phyloP scores from a whole-genome alignment of 164 flowering plant species.

The Nelumbo lutea region DNA sequence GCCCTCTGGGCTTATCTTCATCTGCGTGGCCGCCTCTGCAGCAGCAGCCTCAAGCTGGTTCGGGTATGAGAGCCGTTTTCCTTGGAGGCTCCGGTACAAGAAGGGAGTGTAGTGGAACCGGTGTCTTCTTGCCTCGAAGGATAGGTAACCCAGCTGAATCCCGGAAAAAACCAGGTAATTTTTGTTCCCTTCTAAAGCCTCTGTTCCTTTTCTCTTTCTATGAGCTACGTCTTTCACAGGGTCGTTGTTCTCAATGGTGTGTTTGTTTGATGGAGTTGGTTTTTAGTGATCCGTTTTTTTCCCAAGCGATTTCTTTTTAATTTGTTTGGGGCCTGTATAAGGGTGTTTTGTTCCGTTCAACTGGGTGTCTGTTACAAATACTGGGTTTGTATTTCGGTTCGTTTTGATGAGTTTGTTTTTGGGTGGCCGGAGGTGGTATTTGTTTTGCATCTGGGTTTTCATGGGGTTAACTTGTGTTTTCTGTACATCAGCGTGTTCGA shows the following conservation, averaged over 20 bases:
- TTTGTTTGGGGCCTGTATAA: neutral
- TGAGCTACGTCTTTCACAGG: neutral
- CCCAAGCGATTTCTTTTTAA: neutral
- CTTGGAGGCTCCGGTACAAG: conserved; percentile 39
- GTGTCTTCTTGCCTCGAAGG: conserved; percentile 65
- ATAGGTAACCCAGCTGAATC: conserved; percentile 25
- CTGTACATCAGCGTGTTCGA: conserved; percentile 45
- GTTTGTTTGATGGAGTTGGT: neutral
- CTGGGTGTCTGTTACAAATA: neutral
- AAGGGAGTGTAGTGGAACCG: conserved; percentile 50
- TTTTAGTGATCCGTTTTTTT: neutral
- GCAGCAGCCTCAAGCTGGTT: conserved; percentile 25
- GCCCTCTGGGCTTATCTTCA: conserved; percentile 34
- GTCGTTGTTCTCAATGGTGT: neutral
- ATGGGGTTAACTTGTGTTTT: neutral
- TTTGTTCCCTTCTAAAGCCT: neutral
- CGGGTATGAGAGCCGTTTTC: conserved; percentile 54
- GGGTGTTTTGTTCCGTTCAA: neutral
- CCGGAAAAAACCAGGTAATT: conserved; percentile 50
- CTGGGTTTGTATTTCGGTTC: no score
- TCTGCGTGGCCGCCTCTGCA: conserved; percentile 70
- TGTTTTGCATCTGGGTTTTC: neutral
- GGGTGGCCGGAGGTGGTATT: no score
- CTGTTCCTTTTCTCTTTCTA: neutral
- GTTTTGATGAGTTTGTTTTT: no score